A percentile compares a stretch with the other conserved stretches of the same genome.
Conservation (phyloP, 352 stramenopile genomes). For the Pythium guiyangense region DNA sequence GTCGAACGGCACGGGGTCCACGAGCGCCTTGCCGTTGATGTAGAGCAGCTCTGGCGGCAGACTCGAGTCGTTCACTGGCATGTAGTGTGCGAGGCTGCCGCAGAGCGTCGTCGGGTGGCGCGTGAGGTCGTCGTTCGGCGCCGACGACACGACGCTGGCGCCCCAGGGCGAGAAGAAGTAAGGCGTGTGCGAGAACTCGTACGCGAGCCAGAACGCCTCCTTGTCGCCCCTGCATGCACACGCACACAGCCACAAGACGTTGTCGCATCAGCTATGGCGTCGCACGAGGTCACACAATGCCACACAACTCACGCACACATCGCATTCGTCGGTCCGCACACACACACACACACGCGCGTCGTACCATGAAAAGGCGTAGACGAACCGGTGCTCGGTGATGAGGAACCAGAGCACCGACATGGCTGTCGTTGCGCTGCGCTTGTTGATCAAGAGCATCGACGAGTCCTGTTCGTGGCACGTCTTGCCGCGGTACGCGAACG, state of each 20-base stretch:
- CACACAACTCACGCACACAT: conserved; percentile 10
- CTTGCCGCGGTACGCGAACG: conserved; percentile 34
- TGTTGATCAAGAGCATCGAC: conserved; percentile 50
- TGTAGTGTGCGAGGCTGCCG: conserved; percentile 46
- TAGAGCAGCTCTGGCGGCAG: conserved; percentile 37
- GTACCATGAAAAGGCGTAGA: too few species aligned
- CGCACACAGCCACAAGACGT: background rate
- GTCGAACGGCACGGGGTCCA: conserved; percentile 36
- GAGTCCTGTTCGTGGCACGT: conserved; percentile 65
- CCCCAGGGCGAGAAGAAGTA: conserved; percentile 76
- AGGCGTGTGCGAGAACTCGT: conserved; percentile 31
- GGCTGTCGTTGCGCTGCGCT: conserved; percentile 26
- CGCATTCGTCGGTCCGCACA: too few species aligned
- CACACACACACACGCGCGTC: conserved; percentile 35
- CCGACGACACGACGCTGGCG: conserved; percentile 41
- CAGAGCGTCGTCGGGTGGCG: conserved; percentile 47
- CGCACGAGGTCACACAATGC: background rate
- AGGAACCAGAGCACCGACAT: too few species aligned
- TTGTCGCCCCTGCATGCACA: conserved; percentile 34
- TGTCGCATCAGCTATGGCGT: background rate
- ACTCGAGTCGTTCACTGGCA: conserved; percentile 22
- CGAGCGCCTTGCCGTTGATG: conserved; percentile 46
- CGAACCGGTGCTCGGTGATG: conserved; percentile 21
- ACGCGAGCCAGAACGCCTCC: conserved; percentile 64
- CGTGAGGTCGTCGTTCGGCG: conserved; percentile 40